These are phyloP conservation scores for Symbiodinium pilosum DNA, from an alignment of 73 alveolate genomes.

Conservation along the genomic window DNA sequence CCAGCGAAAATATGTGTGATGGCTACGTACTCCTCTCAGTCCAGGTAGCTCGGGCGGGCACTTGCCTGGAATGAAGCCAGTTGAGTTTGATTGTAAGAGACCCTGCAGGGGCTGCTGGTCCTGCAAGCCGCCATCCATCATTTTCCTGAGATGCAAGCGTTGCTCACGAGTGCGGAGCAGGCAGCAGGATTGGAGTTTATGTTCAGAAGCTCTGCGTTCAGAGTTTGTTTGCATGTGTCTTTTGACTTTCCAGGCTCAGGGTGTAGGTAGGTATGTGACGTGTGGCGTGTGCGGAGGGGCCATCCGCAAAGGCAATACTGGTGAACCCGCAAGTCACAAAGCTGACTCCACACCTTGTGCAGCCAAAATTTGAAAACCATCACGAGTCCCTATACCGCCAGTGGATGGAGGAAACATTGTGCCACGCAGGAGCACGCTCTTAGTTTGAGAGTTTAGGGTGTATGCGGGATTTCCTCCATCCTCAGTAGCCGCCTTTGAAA, in stretches of 20 bases:
- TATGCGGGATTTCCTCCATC: no score
- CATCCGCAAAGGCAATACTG: background rate
- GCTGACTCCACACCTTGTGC: background rate
- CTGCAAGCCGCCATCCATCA: background rate
- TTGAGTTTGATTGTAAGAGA: no score
- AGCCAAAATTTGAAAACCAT: no score
- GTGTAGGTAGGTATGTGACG: background rate
- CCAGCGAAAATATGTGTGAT: no score
- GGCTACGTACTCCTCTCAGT: no score
- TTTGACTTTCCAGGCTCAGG: background rate
- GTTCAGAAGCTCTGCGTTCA: background rate
- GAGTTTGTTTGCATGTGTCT: background rate
- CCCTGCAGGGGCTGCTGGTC: background rate
- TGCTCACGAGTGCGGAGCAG: constrained; percentile 31
- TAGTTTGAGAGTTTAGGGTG: no score
- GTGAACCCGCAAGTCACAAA: background rate
- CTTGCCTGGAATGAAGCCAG: no score
- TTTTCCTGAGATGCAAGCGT: constrained; percentile 19
- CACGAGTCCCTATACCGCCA: no score
- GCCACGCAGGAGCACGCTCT: no score
- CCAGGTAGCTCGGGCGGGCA: no score
- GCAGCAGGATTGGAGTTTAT: background rate
- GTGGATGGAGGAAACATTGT: no score
- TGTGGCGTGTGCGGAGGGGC: background rate
- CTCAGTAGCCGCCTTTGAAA: no score